Conservation (phyloP, 108 stramenopile species). For the Skeletonema costatum region DNA sequence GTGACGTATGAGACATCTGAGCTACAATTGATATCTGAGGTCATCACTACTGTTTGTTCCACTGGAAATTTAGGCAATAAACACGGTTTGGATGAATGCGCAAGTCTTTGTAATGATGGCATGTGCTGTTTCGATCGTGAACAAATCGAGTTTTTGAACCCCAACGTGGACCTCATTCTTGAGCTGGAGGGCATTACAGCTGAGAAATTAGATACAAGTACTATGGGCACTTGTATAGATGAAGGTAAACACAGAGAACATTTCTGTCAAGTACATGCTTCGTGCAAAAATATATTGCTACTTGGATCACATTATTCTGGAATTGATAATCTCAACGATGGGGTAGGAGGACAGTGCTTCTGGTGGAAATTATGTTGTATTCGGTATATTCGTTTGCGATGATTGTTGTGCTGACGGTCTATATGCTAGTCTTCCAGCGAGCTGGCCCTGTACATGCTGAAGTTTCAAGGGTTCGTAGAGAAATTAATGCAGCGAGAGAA, state of each 20-base stretch:
- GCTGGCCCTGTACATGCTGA: background rate
- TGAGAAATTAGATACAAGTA: conserved; percentile 4
- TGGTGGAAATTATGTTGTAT: background rate
- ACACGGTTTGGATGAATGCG: conserved; percentile 20
- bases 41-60: conserved; percentile 23
- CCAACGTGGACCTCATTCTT: conserved; percentile 27
- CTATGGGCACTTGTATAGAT: conserved; percentile 25
- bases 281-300: conserved; percentile 25
- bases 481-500: background rate
- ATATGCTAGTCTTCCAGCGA: background rate
- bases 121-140: conserved; percentile 28
- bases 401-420: background rate
- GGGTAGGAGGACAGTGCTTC: background rate
- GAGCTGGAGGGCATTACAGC: conserved; percentile 14
- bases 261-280: conserved; percentile 23
- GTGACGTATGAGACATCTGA: conserved; percentile 2
- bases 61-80: conserved; percentile 16
- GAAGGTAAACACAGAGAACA: conserved; percentile 1
- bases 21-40: conserved; percentile 9
- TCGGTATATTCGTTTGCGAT: background rate
- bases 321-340: background rate
- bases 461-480: background rate
- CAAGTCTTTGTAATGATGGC: conserved; percentile 8
- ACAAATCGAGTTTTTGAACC: conserved; percentile 19
- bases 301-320: conserved; percentile 5